These are phyloP conservation scores for Teratosphaeria gauchensis DNA, from an alignment of 2,329 filamentous ascomycete species.

Conservation along the genomic window DNA sequence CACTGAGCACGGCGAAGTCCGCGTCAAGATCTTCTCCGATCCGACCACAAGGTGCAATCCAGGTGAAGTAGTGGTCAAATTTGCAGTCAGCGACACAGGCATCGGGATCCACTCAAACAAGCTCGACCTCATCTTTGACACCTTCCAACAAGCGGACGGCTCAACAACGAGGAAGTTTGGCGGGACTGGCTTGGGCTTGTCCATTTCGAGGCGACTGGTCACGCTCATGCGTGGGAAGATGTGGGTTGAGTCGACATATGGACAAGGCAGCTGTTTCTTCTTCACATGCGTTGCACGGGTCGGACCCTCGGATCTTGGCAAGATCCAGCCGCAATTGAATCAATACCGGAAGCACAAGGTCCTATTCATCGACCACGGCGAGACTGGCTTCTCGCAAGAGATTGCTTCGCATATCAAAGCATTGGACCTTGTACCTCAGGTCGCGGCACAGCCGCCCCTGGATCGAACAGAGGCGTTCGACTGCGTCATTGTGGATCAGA, in stretches of 20 bases:
- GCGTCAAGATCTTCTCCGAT: constrained; percentile 74
- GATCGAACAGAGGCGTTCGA: constrained; percentile 64
- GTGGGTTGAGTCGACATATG: constrained; percentile 89
- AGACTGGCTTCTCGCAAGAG: constrained; percentile 65
- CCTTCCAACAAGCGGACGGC: constrained; percentile 95
- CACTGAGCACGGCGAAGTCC: constrained; percentile 92
- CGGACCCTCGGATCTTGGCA: constrained; percentile 65
- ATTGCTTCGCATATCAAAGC: constrained; percentile 68
- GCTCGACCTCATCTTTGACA: constrained; percentile 94
- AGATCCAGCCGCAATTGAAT: constrained; percentile 72
- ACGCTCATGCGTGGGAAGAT: constrained; percentile 94
- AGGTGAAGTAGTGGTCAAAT: constrained; percentile 87
- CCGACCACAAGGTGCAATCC: constrained; percentile 54
- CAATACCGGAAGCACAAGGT: constrained; percentile 92
- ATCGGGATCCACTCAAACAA: constrained; percentile 96
- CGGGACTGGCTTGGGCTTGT: constrained; percentile 84
- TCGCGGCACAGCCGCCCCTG: constrained; percentile 54
- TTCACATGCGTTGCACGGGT: constrained; percentile 89
- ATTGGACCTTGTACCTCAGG: constrained; percentile 70
- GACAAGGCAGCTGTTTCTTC: constrained; percentile 87
- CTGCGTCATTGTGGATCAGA: constrained; percentile 90
- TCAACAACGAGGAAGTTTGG: constrained; percentile 95
- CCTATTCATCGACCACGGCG: constrained; percentile 85
- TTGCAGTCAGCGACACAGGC: constrained; percentile 89
- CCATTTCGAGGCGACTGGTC: constrained; percentile 89